These are phyloP conservation scores for Candida sojae DNA, from an alignment of 1,139 yeast genomes.

Conservation along the genomic window DNA sequence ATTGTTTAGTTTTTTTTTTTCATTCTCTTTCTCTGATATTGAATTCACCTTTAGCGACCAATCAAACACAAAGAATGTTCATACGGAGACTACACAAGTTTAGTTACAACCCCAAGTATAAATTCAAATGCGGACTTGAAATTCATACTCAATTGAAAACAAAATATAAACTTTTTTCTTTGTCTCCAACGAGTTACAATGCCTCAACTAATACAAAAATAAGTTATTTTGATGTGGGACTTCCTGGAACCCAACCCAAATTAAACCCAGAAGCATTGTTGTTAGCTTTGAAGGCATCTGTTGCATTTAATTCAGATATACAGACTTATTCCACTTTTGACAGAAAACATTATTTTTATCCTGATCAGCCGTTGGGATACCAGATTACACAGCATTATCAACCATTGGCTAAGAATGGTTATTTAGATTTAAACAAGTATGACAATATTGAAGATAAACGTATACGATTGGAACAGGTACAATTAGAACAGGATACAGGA, in stretches of 20 bases:
- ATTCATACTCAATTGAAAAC: conserved; percentile 90
- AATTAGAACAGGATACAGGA: conserved; percentile 94
- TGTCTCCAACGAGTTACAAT: conserved; percentile 50
- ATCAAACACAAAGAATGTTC: neutral
- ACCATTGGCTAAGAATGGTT: conserved; percentile 77
- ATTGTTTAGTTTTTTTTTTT: neutral
- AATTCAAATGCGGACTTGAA: conserved; percentile 84
- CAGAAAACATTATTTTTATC: conserved; percentile 92
- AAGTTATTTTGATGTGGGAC: conserved; percentile 79
- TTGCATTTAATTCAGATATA: conserved; percentile 65
- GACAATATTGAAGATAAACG: conserved; percentile 55
- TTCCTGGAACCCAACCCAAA: conserved; percentile 92
- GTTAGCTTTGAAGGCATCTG: conserved; percentile 72
- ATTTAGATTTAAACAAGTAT: conserved; percentile 45
- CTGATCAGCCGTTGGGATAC: conserved; percentile 95
- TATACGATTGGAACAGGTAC: conserved; percentile 70
- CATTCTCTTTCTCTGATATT: neutral
- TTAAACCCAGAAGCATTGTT: conserved; percentile 76
- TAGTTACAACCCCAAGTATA: conserved; percentile 20
- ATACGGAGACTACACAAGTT: conserved; percentile 6
- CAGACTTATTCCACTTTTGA: conserved; percentile 70
- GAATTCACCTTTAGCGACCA: no score
- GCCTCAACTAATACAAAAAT: conserved; percentile 68
- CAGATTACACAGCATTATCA: conserved; percentile 89
- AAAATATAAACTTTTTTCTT: conserved; percentile 70